Evolutionary conservation across 768 basidiomycete species (phyloP), one percentile per base, ranked within the genome.

Genomic region (Leccinum subgranulosum): DNA sequence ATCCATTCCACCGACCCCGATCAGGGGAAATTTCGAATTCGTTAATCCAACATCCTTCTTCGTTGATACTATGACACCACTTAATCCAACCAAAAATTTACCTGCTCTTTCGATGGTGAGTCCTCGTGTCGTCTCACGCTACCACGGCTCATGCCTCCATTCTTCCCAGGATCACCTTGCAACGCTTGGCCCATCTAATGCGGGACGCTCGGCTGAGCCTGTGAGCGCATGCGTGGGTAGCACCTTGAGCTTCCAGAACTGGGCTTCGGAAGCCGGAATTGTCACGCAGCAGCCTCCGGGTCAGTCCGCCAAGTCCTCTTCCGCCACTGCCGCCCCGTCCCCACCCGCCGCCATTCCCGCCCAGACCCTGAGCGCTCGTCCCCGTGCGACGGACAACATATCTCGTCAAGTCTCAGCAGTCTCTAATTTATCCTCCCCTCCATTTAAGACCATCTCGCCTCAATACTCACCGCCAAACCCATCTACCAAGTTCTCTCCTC

Each of bases 91-190:
- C 0, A 73, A 66, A 68, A 70, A 68, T 47, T 53, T 72, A 48
- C 70, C 71, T 39, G 66, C 68, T 2, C 59, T 72, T 27, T 66
- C 70, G 33, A 73, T 72, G 68, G 70, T 72, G 33, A 62, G 67
- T 55, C 45, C 21, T 45, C 28, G 45, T 51, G 12, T 28, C 31
- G 12, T 23, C 8, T 47, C 56, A 31, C 34, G 11, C 53, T 46
- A 29, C 55, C 62, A 47, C 51, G 11, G 10, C 58, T 57, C 28
- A 66, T 43, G 6, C 55, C 15, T 29, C 14, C 4, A 1, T 46
- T 41, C 27, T 52, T 53, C 54, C 49, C 51, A 71, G 70, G 70
- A 71, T 36, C 63, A 71, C 54, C 56, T 71, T 3, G 65, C 65
- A 54, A 73, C 67, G 48, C 64, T 71, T 1, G 69, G 51, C 48